phyloP scores from a whole-genome alignment of 1,139 yeast species.

The Candida tunisiensis region DNA sequence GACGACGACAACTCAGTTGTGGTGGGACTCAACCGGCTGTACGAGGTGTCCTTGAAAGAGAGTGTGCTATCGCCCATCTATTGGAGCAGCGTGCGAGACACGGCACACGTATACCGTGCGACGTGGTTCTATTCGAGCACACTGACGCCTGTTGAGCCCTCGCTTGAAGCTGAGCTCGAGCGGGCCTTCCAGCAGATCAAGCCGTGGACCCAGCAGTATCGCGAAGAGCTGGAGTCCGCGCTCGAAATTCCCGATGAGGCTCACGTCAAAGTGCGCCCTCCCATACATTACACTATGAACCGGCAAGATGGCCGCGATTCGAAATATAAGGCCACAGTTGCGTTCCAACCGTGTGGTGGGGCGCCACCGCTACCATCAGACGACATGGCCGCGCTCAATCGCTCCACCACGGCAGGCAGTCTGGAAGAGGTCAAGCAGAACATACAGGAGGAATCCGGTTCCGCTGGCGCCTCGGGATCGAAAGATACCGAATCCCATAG shows the following conservation, averaged over 20 bases:
- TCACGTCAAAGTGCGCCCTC: slow-evolving; percentile 12
- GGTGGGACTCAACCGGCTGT: slow-evolving; percentile 21
- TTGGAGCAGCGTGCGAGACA: slow-evolving; percentile 16
- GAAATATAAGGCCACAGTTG: slow-evolving; percentile 10
- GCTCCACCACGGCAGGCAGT: too few species aligned
- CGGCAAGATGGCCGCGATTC: slow-evolving; percentile 6
- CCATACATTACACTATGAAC: slow-evolving; percentile 10
- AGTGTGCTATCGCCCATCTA: slow-evolving; percentile 18
- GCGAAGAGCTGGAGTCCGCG: slow-evolving; percentile 16
- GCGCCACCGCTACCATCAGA: slow-evolving; percentile 1
- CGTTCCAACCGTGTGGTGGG: slow-evolving; percentile 14
- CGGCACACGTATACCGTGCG: slow-evolving; percentile 14
- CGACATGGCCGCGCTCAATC: too few species aligned
- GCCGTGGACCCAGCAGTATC: slow-evolving; percentile 19
- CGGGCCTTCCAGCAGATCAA: slow-evolving; percentile 12
- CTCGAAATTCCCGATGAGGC: slow-evolving; percentile 15
- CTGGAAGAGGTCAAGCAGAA: too few species aligned
- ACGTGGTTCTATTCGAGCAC: slow-evolving; percentile 20
- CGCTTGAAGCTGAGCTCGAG: slow-evolving; percentile 14
- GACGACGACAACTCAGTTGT: slow-evolving; percentile 9
- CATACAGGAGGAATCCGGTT: neutral
- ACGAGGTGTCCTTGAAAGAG: slow-evolving; percentile 13
- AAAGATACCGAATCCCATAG: neutral
- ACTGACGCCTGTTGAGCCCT: slow-evolving; percentile 19
- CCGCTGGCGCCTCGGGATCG: neutral